Conservation (phyloP, 345 rosid genomes). For the Lenwebbia sp. region DNA sequence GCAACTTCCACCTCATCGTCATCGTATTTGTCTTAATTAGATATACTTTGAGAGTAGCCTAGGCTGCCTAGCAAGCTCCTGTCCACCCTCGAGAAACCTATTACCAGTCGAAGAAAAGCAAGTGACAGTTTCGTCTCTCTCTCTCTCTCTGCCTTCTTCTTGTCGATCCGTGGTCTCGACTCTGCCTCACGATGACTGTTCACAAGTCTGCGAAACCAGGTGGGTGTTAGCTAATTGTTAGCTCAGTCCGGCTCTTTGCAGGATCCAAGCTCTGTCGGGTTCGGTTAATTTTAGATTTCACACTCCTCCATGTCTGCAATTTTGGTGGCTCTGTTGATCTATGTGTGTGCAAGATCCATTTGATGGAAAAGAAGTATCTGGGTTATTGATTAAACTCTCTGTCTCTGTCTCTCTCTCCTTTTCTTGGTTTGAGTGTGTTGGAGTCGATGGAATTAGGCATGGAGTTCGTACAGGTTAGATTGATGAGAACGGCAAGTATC, state of each 20-base stretch:
- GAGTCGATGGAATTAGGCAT: background rate
- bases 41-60: background rate
- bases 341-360: background rate
- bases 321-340: background rate
- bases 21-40: background rate
- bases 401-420: background rate
- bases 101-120: background rate
- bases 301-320: background rate
- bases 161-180: background rate
- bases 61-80: background rate
- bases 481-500: background rate
- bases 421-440: background rate
- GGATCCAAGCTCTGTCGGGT: background rate
- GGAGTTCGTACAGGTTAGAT: background rate
- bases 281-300: background rate
- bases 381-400: background rate
- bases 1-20: background rate
- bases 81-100: no score
- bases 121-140: background rate
- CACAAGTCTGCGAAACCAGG: conserved; percentile 5
- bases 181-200: conserved; percentile 17
- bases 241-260: background rate
- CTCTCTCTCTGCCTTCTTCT: background rate
- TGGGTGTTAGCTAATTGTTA: background rate
- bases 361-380: background rate